These are phyloP conservation scores for Arachis hypogaea DNA, from an alignment of 306 rosid species.

Conservation along the genomic window DNA sequence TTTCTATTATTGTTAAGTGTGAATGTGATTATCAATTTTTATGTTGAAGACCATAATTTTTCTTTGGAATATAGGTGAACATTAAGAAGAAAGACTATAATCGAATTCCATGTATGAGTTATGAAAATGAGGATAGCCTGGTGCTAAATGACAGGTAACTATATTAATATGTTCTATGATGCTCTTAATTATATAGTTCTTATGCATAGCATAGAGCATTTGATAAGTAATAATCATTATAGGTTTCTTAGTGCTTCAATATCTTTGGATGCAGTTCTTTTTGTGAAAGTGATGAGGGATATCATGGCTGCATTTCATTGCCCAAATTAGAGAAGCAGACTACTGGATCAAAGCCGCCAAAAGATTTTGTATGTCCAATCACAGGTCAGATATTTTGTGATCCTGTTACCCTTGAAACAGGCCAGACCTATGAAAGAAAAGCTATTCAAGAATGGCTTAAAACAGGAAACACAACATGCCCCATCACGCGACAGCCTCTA, in stretches of 20 bases:
- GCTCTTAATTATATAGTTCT: slow-evolving; percentile 12
- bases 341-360: slow-evolving; percentile 66
- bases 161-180: slow-evolving; percentile 9
- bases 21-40: slow-evolving; percentile 19
- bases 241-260: slow-evolving; percentile 21
- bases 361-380: slow-evolving; percentile 91
- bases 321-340: slow-evolving; percentile 55
- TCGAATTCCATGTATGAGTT: slow-evolving; percentile 41
- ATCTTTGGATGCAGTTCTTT: slow-evolving; percentile 59
- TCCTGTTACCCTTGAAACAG: slow-evolving; percentile 97
- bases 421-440: slow-evolving; percentile 92
- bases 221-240: slow-evolving; percentile 19
- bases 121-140: slow-evolving; percentile 50
- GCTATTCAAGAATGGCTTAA: slow-evolving; percentile 94
- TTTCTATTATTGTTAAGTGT: slow-evolving; percentile 12
- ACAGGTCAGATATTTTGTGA: slow-evolving; percentile 84
- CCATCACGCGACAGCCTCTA: slow-evolving; percentile 80
- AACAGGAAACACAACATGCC: slow-evolving; percentile 90
- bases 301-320: slow-evolving; percentile 52
- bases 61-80: slow-evolving; percentile 53
- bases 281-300: slow-evolving; percentile 65
- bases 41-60: slow-evolving; percentile 38
- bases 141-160: slow-evolving; percentile 62
- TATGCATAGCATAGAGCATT: slow-evolving; percentile 14
- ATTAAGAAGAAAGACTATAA: slow-evolving; percentile 44